phyloP scores from a whole-genome alignment of 768 basidiomycete species.

The Macrocybe gigantea region DNA sequence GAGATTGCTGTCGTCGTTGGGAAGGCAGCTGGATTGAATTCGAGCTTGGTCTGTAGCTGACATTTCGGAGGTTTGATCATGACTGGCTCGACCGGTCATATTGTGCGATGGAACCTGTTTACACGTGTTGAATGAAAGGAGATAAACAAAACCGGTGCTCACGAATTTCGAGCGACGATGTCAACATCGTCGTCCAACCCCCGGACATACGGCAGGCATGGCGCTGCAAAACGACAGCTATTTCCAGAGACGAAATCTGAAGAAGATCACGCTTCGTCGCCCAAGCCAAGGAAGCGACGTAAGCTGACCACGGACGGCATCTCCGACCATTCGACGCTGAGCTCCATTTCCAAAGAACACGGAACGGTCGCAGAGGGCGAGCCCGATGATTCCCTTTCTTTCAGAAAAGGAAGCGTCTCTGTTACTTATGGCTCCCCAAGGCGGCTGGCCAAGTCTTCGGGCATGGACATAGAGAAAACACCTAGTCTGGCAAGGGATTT shows the following conservation, averaged over 20 bases:
- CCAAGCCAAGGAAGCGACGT: slow-evolving; percentile 17
- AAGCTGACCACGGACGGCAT: slow-evolving; percentile 16
- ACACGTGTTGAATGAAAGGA: too few species aligned
- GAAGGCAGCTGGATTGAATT: too few species aligned
- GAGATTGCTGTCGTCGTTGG: too few species aligned
- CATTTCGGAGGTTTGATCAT: too few species aligned
- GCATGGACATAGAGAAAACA: neutral
- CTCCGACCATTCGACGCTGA: neutral
- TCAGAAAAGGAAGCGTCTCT: neutral
- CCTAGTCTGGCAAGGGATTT: slow-evolving; percentile 33
- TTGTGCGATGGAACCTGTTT: too few species aligned
- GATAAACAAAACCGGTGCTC: too few species aligned
- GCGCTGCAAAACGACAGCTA: slow-evolving; percentile 18
- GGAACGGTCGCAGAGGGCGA: slow-evolving; percentile 8
- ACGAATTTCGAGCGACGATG: too few species aligned
- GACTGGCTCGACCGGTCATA: too few species aligned
- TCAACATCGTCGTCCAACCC: slow-evolving; percentile 15
- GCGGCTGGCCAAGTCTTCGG: slow-evolving; percentile 5
- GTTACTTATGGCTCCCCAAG: slow-evolving; percentile 16
- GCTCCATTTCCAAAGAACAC: slow-evolving; percentile 1
- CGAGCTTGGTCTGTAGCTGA: too few species aligned
- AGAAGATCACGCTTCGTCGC: neutral
- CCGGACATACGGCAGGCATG: slow-evolving; percentile 31
- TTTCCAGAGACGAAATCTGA: neutral
- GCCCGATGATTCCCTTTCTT: slow-evolving; percentile 5